phyloP scores from a whole-genome alignment of 2,329 filamentous ascomycete species.

The Arthrobotrys megalospora region DNA sequence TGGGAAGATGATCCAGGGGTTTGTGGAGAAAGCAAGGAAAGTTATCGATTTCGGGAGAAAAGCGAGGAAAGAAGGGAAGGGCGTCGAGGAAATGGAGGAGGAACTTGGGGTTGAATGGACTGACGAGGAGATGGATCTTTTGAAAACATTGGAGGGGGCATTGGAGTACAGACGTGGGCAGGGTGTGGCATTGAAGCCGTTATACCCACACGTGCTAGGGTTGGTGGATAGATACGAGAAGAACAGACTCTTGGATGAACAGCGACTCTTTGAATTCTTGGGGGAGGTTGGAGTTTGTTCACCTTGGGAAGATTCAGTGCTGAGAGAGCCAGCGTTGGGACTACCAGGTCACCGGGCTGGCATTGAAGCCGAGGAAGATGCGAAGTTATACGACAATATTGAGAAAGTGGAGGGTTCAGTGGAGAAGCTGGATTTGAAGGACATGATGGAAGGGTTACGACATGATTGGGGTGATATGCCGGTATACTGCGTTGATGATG shows the following conservation, averaged over 20 bases:
- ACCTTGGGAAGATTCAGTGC: conserved; percentile 78
- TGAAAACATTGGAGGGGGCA: conserved; percentile 81
- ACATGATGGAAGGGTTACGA: conserved; percentile 72
- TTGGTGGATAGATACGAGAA: conserved; percentile 75
- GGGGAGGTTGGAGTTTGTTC: conserved; percentile 81
- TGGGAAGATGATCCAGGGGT: conserved; percentile 65
- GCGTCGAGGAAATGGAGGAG: conserved; percentile 49
- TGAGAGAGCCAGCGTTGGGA: conserved; percentile 73
- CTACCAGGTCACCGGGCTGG: conserved; percentile 66
- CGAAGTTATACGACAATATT: conserved; percentile 43
- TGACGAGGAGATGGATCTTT: conserved; percentile 72
- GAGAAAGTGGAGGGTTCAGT: conserved; percentile 61
- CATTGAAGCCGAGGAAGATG: conserved; percentile 29
- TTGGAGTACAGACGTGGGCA: conserved; percentile 73
- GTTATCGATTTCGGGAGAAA: conserved; percentile 72
- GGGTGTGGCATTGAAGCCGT: conserved; percentile 72
- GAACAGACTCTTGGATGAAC: conserved; percentile 69
- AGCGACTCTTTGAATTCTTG: conserved; percentile 76
- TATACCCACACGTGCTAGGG: conserved; percentile 77
- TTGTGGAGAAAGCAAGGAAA: conserved; percentile 71
- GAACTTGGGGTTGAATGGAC: conserved; percentile 68
- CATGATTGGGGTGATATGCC: conserved; percentile 74
- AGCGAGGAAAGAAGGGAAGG: conserved; percentile 67
- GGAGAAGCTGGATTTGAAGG: conserved; percentile 67
- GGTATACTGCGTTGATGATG: conserved; percentile 81